These are phyloP conservation scores for Haplosporangium sp. DNA, from an alignment of 371 early-diverging fungal genomes.

Conservation along the genomic window DNA sequence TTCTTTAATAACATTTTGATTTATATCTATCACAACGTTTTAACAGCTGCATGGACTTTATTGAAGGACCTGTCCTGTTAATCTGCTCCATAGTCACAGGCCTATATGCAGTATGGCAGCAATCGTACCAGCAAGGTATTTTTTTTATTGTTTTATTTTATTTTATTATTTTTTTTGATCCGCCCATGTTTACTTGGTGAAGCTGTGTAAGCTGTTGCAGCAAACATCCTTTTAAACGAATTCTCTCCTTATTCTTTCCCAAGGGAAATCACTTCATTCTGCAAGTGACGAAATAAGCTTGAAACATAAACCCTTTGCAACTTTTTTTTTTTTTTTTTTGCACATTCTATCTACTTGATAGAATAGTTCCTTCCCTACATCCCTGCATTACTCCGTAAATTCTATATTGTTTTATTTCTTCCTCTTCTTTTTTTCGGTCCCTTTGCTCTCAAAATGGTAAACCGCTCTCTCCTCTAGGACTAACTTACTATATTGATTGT, in stretches of 20 bases:
- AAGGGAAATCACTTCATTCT: neutral
- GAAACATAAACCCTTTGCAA: neutral
- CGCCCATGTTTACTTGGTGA: neutral
- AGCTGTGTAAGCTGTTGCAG: too few relatives aligned
- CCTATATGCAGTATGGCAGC: slow-evolving; percentile 34
- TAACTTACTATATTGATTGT: neutral
- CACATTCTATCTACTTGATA: neutral
- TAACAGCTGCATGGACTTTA: slow-evolving; percentile 42
- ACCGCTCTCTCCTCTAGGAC: too few relatives aligned
- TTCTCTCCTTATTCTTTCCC: neutral
- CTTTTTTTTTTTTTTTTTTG: neutral
- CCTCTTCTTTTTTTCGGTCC: neutral
- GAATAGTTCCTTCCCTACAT: slow-evolving; percentile 35
- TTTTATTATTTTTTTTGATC: neutral
- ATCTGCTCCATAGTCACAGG: slow-evolving; percentile 34
- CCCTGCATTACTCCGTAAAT: slow-evolving; percentile 18
- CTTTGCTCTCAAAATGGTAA: neutral
- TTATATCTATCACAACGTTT: neutral
- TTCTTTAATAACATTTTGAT: neutral
- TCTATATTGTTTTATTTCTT: too few relatives aligned
- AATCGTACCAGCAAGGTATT: slow-evolving; percentile 48
- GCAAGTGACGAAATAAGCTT: slow-evolving; percentile 5
- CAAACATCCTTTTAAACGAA: neutral
- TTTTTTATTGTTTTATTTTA: neutral
- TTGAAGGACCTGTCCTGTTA: slow-evolving; percentile 47